Evolutionary conservation across 2,329 filamentous ascomycete genomes (phyloP).

Genomic region (Paraphaeosphaeria sporulosa): DNA sequence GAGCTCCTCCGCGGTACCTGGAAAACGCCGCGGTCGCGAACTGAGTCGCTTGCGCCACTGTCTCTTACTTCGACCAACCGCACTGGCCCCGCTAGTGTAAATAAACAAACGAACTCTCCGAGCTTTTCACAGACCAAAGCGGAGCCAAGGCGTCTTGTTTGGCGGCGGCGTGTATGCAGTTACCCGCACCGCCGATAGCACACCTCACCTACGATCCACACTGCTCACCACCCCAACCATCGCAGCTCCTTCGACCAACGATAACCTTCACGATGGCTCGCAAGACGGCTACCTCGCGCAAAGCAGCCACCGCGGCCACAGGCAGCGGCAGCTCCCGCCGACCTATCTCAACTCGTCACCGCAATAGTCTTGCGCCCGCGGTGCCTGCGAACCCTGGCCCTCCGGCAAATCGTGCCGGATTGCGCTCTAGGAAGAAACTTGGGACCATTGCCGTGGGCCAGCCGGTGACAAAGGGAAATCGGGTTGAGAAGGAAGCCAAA

Average conservation of each 20-base stretch:
- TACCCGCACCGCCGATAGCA: not conserved
- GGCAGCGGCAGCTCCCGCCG: not conserved
- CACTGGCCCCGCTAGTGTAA: not conserved
- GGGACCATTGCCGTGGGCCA: not conserved
- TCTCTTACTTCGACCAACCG: conserved; percentile 2
- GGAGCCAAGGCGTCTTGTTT: not conserved
- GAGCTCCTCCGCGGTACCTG: not conserved
- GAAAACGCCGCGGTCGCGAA: not conserved
- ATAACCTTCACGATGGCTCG: not conserved
- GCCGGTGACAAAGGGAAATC: not conserved
- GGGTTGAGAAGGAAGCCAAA: not conserved
- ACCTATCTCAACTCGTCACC: not conserved
- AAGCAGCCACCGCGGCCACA: not conserved
- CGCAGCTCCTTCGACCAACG: not conserved
- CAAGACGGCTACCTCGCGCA: not conserved
- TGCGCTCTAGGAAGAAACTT: not conserved
- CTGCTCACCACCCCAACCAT: not conserved
- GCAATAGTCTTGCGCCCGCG: not conserved
- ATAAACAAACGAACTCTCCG: not conserved
- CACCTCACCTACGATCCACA: not conserved
- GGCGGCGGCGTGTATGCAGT: not conserved
- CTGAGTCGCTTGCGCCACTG: not conserved
- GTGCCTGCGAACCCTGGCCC: not conserved
- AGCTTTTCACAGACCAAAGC: not conserved
- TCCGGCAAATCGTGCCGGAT: not conserved